Base-by-base conservation (phyloP, 805 yeast genomes). In the Pichia nakasei region DNA sequence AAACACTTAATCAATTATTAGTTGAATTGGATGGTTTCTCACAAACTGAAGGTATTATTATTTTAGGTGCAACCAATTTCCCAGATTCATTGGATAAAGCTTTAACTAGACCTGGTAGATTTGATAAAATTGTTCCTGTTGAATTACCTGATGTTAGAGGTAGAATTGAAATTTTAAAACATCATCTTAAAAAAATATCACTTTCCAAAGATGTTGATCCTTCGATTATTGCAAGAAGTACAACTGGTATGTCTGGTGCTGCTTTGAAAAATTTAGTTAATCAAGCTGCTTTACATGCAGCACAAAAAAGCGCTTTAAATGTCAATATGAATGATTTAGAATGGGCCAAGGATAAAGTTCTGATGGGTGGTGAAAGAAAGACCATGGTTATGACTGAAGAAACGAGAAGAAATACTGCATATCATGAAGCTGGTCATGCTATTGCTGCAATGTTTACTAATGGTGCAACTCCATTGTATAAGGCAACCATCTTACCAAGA, bases 401-500 rank as follows among this genome's bases (percentile, higher is more conserved):
- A 48, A 77, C 95, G 0, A 78, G 97, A 64, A 79, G 76, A 55
- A 88, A 91, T 52, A 93, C 99, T 17, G 98, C 98, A 2, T 93
- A 81, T 64, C 99, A 93, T 66, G 99, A 93, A 68, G 99, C 98
- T 18, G 99, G 99, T 4, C 99, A 93, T 67, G 98, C 98, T 5
- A 86, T 93, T 46, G 88, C 91, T 85, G 97, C 98, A 11, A 75
- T 93, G 78, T 93, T 75, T 63, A 86, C 96, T 5, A 80, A 82
- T 15, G 96, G 95, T 18, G 97, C 98, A 4, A 88, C 96, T 3
- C 89, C 96, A 2, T 72, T 93, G 51, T 93, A 93, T 68, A 93
- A 93, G 66, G 97, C 97, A 4, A 93, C 99, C 0, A 89, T 93
- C 50, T 72, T 93, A 50, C 98, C 98, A 37, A 76, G 99, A 59